These are phyloP conservation scores for Tephrocybe sp. DNA, from an alignment of 768 basidiomycete genomes.

Conservation along the genomic window DNA sequence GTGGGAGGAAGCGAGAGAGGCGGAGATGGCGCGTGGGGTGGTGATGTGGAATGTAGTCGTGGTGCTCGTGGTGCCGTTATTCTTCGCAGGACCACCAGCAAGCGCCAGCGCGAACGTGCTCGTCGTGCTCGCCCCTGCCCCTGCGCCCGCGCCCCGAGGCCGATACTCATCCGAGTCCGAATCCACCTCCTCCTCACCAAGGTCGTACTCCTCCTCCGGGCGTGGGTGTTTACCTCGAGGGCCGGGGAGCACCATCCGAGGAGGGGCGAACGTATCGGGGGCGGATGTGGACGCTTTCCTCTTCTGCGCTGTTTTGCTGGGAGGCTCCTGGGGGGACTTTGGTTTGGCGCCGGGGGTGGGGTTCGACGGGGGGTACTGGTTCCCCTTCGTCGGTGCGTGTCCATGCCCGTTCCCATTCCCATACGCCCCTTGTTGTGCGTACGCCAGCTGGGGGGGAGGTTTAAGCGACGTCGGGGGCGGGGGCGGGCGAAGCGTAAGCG, in stretches of 20 bases:
- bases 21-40: constrained; percentile 5
- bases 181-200: constrained; percentile 7
- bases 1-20: constrained; percentile 8
- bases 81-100: constrained; percentile 11
- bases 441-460: not conserved
- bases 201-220: constrained; percentile 3
- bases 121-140: not conserved
- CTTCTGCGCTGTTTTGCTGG: too few species aligned
- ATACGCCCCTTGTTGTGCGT: not conserved
- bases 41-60: constrained; percentile 12
- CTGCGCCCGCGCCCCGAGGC: too few species aligned
- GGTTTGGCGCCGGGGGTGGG: not conserved
- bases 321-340: not conserved
- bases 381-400: not conserved
- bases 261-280: not conserved
- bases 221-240: not conserved
- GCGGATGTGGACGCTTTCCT: not conserved
- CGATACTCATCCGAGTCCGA: constrained; percentile 5
- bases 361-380: not conserved
- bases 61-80: constrained; percentile 11
- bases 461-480: not conserved
- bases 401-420: not conserved
- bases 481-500: constrained; percentile 4
- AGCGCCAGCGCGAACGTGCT: constrained; percentile 6
- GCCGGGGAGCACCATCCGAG: constrained; percentile 1